A percentile compares a stretch with the other conserved stretches of the same genome.
phyloP scores from a whole-genome alignment of 1,139 yeast species.

The Protomyces lactucae-debilis region DNA sequence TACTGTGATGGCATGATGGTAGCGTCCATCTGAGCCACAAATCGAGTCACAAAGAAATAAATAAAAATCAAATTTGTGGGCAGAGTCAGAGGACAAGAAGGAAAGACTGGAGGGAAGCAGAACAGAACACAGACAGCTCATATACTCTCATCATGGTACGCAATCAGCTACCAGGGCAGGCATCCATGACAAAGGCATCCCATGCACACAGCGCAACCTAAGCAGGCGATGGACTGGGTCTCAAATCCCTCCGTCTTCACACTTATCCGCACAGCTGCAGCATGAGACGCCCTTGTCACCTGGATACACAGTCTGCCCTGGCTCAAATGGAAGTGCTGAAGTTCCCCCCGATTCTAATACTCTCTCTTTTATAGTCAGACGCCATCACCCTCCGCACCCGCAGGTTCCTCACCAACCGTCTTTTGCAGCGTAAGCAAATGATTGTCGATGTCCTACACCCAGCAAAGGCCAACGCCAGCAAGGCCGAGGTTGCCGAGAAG shows the following conservation, averaged over 20 bases:
- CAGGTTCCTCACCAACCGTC: constrained; percentile 93
- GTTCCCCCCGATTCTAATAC: neutral
- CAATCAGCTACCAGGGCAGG: neutral
- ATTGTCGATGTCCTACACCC: constrained; percentile 99
- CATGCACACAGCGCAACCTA: neutral
- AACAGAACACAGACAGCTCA: neutral
- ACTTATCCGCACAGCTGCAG: neutral
- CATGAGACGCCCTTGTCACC: neutral
- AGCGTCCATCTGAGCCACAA: neutral
- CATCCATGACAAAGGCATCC: neutral
- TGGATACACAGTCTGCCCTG: neutral
- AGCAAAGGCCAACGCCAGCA: constrained; percentile 98
- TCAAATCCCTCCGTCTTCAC: neutral
- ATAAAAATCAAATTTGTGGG: neutral
- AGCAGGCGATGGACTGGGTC: neutral
- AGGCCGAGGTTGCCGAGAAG: constrained; percentile 98
- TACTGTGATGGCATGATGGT: too few relatives aligned
- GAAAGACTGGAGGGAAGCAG: neutral
- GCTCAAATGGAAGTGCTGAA: constrained; percentile 1
- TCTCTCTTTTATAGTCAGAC: constrained; percentile 24
- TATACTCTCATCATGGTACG: neutral
- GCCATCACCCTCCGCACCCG: constrained; percentile 27
- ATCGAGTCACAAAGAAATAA: neutral
- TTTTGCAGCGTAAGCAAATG: constrained; percentile 99
- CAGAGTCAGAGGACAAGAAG: neutral